Evolutionary conservation across 106 monocot species (phyloP).

Genomic region (Dendrobium huoshanense): DNA sequence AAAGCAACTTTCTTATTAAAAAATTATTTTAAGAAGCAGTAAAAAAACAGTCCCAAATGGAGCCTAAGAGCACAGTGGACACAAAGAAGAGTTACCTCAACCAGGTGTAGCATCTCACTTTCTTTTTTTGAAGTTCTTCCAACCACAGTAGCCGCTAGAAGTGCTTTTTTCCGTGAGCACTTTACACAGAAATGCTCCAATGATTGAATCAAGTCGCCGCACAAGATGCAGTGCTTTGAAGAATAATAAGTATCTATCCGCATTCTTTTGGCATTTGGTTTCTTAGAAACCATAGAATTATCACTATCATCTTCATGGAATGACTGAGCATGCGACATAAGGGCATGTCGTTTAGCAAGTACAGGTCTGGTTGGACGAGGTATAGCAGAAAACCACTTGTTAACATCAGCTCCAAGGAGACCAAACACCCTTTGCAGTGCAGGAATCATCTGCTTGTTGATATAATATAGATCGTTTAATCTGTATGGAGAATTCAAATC

Average conservation of each 20-base stretch:
- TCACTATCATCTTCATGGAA: slow-evolving; percentile 19
- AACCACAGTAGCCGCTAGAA: slow-evolving; percentile 42
- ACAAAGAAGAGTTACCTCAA: slow-evolving; percentile 43
- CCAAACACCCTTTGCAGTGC: slow-evolving; percentile 82
- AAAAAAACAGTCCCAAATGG: too few species aligned
- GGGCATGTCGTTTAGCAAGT: slow-evolving; percentile 24
- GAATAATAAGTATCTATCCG: slow-evolving; percentile 86
- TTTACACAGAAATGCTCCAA: slow-evolving; percentile 45
- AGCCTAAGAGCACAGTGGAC: neutral
- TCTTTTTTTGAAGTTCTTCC: slow-evolving; percentile 73
- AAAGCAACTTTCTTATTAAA: too few species aligned
- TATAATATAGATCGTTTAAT: slow-evolving; percentile 81
- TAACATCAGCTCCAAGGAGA: slow-evolving; percentile 71
- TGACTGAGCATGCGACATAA: slow-evolving; percentile 16
- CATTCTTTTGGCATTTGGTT: slow-evolving; percentile 29
- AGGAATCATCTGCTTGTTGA: slow-evolving; percentile 92
- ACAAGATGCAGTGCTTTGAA: slow-evolving; percentile 68
- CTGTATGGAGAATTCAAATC: slow-evolving; percentile 64
- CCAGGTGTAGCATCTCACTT: slow-evolving; percentile 64
- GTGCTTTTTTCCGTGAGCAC: slow-evolving; percentile 45
- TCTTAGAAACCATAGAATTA: slow-evolving; percentile 14
- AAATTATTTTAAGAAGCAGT: too few species aligned
- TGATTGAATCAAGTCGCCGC: slow-evolving; percentile 54
- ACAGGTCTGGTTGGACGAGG: slow-evolving; percentile 40
- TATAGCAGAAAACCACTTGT: slow-evolving; percentile 68